A percentile compares a stretch with the other conserved stretches of the same genome.
These are phyloP conservation scores for Hanseniaspora pseudoguilliermondii DNA, from an alignment of 805 yeast genomes.

Conservation along the genomic window DNA sequence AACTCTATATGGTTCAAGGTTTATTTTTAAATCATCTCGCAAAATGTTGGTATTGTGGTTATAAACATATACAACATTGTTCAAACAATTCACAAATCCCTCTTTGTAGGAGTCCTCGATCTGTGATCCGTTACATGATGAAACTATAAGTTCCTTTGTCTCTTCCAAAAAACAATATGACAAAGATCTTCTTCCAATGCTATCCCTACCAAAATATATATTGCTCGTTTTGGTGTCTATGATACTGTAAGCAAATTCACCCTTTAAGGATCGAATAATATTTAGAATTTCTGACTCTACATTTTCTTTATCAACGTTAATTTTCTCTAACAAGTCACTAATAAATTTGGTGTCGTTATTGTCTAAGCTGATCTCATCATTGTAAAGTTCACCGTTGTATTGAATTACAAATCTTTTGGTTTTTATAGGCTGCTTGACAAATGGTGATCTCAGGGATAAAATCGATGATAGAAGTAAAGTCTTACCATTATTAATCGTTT, in stretches of 20 bases:
- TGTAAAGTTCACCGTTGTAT: constrained; percentile 86
- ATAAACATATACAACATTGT: constrained; percentile 38
- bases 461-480: constrained; percentile 52
- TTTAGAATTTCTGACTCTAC: constrained; percentile 26
- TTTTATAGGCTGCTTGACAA: constrained; percentile 57
- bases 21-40: constrained; percentile 15
- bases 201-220: constrained; percentile 73
- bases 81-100: constrained; percentile 41
- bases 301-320: constrained; percentile 17
- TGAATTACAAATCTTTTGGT: constrained; percentile 39
- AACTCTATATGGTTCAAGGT: constrained; percentile 17
- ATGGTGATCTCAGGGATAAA: constrained; percentile 66
- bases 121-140: constrained; percentile 30
- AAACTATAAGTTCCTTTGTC: constrained; percentile 31
- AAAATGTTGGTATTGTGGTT: constrained; percentile 23
- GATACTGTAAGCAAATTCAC: constrained; percentile 67
- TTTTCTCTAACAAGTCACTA: constrained; percentile 26
- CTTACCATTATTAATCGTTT: constrained; percentile 12
- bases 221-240: constrained; percentile 31
- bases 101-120: constrained; percentile 13
- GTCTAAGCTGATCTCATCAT: constrained; percentile 33
- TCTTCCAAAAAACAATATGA: constrained; percentile 29
- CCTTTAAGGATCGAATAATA: constrained; percentile 33
- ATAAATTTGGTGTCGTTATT: constrained; percentile 55
- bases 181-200: constrained; percentile 69